These are phyloP conservation scores for Lasiosphaeria miniovina DNA, from an alignment of 495 filamentous ascomycete genomes.

Conservation along the genomic window DNA sequence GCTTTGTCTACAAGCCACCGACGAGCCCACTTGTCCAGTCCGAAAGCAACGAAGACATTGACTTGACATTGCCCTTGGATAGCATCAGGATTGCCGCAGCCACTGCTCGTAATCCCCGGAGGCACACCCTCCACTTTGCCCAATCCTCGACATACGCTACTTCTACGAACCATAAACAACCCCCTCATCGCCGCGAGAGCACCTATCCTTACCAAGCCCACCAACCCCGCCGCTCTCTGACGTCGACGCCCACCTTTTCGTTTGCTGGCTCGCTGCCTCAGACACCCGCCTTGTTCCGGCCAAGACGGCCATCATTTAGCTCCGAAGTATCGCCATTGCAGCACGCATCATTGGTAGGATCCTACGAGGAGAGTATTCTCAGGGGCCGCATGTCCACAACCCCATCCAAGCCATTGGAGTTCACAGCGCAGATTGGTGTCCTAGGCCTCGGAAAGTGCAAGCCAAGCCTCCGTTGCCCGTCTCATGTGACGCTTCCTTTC, in stretches of 20 bases:
- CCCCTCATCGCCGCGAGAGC: conserved; percentile 49
- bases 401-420: conserved; percentile 89
- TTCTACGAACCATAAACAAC: conserved; percentile 31
- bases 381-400: conserved; percentile 95
- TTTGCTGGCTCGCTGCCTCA: conserved; percentile 55
- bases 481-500: conserved; percentile 90
- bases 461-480: conserved; percentile 76
- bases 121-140: conserved; percentile 39
- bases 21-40: conserved; percentile 92
- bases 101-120: conserved; percentile 29
- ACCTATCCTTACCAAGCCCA: conserved; percentile 63
- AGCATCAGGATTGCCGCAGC: conserved; percentile 38
- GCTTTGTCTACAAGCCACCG: conserved; percentile 80
- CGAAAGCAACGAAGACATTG: conserved; percentile 81
- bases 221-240: conserved; percentile 70
- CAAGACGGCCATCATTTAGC: conserved; percentile 67
- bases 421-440: conserved; percentile 93
- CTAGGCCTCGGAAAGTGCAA: conserved; percentile 89
- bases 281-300: conserved; percentile 52
- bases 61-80: conserved; percentile 53
- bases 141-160: conserved; percentile 29
- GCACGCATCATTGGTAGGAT: conserved; percentile 93
- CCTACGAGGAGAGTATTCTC: conserved; percentile 95
- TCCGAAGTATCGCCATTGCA: conserved; percentile 75
- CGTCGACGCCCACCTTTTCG: conserved; percentile 57